phyloP scores from a whole-genome alignment of 73 alveolate genomes.

The Paramecium caudatum region DNA sequence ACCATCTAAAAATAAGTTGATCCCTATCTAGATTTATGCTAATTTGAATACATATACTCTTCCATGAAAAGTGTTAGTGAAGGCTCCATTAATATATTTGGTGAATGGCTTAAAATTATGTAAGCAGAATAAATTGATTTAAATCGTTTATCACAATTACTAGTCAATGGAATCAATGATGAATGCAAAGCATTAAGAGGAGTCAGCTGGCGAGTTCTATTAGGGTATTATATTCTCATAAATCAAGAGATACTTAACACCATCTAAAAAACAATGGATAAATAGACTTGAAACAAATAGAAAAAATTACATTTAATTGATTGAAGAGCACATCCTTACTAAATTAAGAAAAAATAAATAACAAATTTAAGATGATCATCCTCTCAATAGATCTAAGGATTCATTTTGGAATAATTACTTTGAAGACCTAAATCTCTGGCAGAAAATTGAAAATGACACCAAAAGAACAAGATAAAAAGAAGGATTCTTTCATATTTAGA shows the following conservation, averaged over 20 bases:
- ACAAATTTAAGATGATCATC: constrained; percentile 54
- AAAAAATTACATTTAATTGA: background rate
- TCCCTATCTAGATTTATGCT: constrained; percentile 37
- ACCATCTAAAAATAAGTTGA: background rate
- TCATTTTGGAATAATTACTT: constrained; percentile 17
- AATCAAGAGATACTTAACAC: constrained; percentile 38
- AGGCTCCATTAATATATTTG: background rate
- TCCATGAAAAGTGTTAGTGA: constrained; percentile 65
- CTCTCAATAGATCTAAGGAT: constrained; percentile 21
- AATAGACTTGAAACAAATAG: constrained; percentile 33
- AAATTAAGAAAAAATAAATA: constrained; percentile 8
- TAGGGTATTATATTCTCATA: constrained; percentile 20
- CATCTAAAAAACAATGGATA: constrained; percentile 44
- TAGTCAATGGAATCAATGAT: constrained; percentile 32
- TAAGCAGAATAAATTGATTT: constrained; percentile 38
- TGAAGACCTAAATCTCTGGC: constrained; percentile 35
- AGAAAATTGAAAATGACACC: constrained; percentile 54
- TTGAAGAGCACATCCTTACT: constrained; percentile 24
- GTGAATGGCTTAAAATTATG: constrained; percentile 53
- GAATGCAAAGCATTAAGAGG: constrained; percentile 64
- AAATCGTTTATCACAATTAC: background rate
- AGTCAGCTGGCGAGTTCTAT: constrained; percentile 44
- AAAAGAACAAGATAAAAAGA: constrained; percentile 59
- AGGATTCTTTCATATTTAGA: constrained; percentile 45
- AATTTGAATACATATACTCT: constrained; percentile 55